Conservation (phyloP, 306 rosid genomes). For the Senna tora region DNA sequence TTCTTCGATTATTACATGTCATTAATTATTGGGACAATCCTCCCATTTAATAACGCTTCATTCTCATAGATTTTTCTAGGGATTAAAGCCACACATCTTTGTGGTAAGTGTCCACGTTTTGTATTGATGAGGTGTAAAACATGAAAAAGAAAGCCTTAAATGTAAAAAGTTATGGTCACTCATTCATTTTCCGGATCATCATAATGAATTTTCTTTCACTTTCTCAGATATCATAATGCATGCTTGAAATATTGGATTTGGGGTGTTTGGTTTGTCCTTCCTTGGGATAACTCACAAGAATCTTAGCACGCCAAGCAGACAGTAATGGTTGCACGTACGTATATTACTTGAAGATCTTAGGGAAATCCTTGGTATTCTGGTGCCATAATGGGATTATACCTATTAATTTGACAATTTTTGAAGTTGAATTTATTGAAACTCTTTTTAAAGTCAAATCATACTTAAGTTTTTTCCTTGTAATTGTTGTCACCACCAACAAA, state of each 20-base stretch:
- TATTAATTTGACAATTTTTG: slow-evolving; percentile 49
- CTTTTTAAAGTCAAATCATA: slow-evolving; percentile 57
- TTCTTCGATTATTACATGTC: too few relatives aligned
- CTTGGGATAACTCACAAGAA: slow-evolving; percentile 40
- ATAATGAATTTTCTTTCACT: slow-evolving; percentile 34
- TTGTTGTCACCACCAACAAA: slow-evolving; percentile 23
- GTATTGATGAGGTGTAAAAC: too few relatives aligned
- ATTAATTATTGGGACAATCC: too few relatives aligned
- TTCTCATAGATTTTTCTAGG: too few relatives aligned
- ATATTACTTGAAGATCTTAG: slow-evolving; percentile 29
- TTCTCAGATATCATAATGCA: slow-evolving; percentile 46
- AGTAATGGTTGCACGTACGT: slow-evolving; percentile 42
- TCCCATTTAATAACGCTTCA: too few relatives aligned
- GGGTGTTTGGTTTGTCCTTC: slow-evolving; percentile 34
- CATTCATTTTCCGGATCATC: slow-evolving; percentile 36
- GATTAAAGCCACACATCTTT: too few relatives aligned
- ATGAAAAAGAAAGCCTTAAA: background rate
- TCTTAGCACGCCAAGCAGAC: slow-evolving; percentile 38
- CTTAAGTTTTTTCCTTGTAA: slow-evolving; percentile 11
- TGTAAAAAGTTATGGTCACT: slow-evolving; percentile 29
- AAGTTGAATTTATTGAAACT: slow-evolving; percentile 37
- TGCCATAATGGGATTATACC: slow-evolving; percentile 60
- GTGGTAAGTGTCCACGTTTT: too few relatives aligned
- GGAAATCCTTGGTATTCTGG: slow-evolving; percentile 20
- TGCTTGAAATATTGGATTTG: slow-evolving; percentile 36